Evolutionary conservation across 1,284 basidiomycete genomes (phyloP).

Genomic region (Puccinia triticina): DNA sequence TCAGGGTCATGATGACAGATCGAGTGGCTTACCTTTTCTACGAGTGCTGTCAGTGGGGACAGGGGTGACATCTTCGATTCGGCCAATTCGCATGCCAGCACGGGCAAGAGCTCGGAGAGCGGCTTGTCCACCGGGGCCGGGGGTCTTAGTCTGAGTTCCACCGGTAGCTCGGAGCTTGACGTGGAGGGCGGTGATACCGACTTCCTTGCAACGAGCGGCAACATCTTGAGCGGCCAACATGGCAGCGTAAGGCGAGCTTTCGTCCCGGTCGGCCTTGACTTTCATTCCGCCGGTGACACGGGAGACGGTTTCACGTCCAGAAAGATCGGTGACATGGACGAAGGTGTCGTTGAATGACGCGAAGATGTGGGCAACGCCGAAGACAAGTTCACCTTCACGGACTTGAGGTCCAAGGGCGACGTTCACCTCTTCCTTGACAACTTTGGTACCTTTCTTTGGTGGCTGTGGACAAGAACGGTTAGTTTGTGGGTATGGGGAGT

Average conservation of each 20-base stretch:
- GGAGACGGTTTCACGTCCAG: slow-evolving; percentile 97
- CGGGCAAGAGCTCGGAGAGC: slow-evolving; percentile 97
- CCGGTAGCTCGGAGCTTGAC: slow-evolving; percentile 98
- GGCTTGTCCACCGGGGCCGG: slow-evolving; percentile 95
- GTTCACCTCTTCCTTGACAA: slow-evolving; percentile 72
- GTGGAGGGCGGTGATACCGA: slow-evolving; percentile 96
- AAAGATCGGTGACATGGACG: slow-evolving; percentile 98
- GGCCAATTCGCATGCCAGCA: slow-evolving; percentile 96
- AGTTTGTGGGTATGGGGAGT: neutral
- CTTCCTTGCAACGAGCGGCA: slow-evolving; percentile 93
- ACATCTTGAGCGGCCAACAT: slow-evolving; percentile 99
- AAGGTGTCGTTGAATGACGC: slow-evolving; percentile 98
- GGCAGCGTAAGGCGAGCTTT: slow-evolving; percentile 98
- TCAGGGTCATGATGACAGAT: neutral
- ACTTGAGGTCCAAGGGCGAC: slow-evolving; percentile 91
- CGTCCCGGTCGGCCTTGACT: slow-evolving; percentile 99
- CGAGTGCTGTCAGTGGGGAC: slow-evolving; percentile 96
- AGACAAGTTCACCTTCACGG: slow-evolving; percentile 84
- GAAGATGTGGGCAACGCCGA: slow-evolving; percentile 95
- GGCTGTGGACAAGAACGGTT: slow-evolving; percentile 20
- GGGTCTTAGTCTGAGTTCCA: slow-evolving; percentile 98
- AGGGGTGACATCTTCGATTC: slow-evolving; percentile 94
- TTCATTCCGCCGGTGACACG: slow-evolving; percentile 99
- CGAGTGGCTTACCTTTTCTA: slow-evolving; percentile 71
- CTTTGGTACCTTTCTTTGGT: slow-evolving; percentile 48